phyloP scores from a whole-genome alignment of 306 rosid species.

The Alnus glutinosa region DNA sequence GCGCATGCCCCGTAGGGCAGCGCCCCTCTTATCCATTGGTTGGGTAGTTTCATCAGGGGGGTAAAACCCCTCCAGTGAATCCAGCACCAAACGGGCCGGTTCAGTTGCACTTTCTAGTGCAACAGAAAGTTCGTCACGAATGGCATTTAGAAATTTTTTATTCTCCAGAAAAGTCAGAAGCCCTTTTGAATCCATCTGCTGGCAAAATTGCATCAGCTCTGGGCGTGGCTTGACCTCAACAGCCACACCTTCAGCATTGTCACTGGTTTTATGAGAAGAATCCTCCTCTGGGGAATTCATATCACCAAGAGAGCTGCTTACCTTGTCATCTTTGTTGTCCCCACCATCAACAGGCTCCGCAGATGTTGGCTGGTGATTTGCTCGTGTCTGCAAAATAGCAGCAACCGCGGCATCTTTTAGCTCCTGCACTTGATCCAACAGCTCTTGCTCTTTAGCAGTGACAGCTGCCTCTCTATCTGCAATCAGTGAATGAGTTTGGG shows the following conservation, averaged over 20 bases:
- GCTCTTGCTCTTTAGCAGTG: slow-evolving; percentile 66
- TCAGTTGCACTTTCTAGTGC: slow-evolving; percentile 70
- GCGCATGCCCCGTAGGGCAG: slow-evolving; percentile 77
- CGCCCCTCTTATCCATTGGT: slow-evolving; percentile 52
- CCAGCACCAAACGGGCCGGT: slow-evolving; percentile 74
- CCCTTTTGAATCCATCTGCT: slow-evolving; percentile 75
- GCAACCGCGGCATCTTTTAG: slow-evolving; percentile 73
- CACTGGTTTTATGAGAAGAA: slow-evolving; percentile 54
- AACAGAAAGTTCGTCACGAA: slow-evolving; percentile 62
- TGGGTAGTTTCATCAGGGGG: slow-evolving; percentile 59
- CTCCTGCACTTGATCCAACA: slow-evolving; percentile 74
- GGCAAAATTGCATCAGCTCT: slow-evolving; percentile 55
- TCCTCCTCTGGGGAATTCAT: slow-evolving; percentile 52
- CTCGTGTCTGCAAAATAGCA: slow-evolving; percentile 58
- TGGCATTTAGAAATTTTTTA: slow-evolving; percentile 43
- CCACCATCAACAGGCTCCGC: slow-evolving; percentile 45
- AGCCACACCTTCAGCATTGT: slow-evolving; percentile 57
- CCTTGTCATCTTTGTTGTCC: slow-evolving; percentile 58
- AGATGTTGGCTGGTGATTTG: slow-evolving; percentile 41
- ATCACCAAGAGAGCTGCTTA: slow-evolving; percentile 70
- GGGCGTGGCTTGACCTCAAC: slow-evolving; percentile 59
- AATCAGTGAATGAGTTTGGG: slow-evolving; percentile 39
- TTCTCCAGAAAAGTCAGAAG: slow-evolving; percentile 62
- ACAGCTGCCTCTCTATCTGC: slow-evolving; percentile 59
- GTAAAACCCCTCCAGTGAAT: slow-evolving; percentile 79